Evolutionary conservation across 2,329 filamentous ascomycete genomes (phyloP).

Genomic region (Claviceps sp.): DNA sequence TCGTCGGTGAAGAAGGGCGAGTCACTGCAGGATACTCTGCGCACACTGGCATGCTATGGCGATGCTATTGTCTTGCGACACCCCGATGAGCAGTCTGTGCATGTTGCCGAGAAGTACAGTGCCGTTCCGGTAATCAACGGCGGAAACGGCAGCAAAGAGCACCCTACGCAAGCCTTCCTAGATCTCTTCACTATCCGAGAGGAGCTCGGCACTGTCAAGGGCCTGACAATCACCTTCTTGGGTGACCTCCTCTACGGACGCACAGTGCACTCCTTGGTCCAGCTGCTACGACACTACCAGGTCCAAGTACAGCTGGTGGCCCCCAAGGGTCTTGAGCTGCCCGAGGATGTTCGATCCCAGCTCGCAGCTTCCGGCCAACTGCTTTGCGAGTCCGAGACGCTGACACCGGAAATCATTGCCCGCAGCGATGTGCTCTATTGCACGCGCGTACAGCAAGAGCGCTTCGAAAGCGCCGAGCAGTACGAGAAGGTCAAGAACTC

Average conservation of each 20-base stretch:
- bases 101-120: conserved; percentile 74
- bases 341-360: conserved; percentile 57
- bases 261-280: conserved; percentile 87
- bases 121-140: conserved; percentile 92
- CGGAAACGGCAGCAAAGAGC: conserved; percentile 89
- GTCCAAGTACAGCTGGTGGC: conserved; percentile 87
- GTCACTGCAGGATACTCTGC: conserved; percentile 80
- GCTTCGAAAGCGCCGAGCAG: conserved; percentile 66
- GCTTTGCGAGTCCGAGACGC: conserved; percentile 56
- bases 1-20: conserved; percentile 94
- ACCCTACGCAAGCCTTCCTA: conserved; percentile 93
- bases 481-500: conserved; percentile 83
- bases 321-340: conserved; percentile 65
- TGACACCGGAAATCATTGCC: conserved; percentile 78
- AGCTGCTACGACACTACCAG: conserved; percentile 90
- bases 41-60: conserved; percentile 85
- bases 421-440: conserved; percentile 90
- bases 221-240: conserved; percentile 88
- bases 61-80: conserved; percentile 95
- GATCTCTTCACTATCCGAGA: conserved; percentile 98
- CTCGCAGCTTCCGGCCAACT: conserved; percentile 66
- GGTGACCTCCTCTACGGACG: conserved; percentile 89
- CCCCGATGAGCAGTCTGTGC: conserved; percentile 67
- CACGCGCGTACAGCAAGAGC: conserved; percentile 91
- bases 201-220: conserved; percentile 89